Base-by-base conservation (phyloP, 805 yeast species). In the Teunomyces cretensis region DNA sequence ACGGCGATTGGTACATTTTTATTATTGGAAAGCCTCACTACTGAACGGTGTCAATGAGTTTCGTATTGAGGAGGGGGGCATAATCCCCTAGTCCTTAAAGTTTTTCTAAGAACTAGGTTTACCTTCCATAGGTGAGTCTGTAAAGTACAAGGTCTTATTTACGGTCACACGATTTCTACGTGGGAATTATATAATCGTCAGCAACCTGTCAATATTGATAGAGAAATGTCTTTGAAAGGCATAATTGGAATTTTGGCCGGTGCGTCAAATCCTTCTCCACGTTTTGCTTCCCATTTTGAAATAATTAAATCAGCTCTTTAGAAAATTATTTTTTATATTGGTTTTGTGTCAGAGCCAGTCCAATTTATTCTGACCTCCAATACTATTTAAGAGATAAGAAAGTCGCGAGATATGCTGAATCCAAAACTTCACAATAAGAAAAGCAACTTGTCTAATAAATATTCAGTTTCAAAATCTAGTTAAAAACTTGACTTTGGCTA, bases 351-450 rank as follows among this genome's bases (percentile, higher is more conserved):
- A 9, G 19, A 12, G 28, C 22, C 26, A 26, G 12, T 26, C 28
- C 38, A 14, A 7, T 35, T 35, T 14, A 17, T 17, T 35, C 22
- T 24, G 22, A n/a, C 12, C 15, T 22, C 16, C 12, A 14, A 35
- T 35, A 35, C 28, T 35, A 35, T 35, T 22, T 35, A 35, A 35
- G 28, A 17, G 38, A 35, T 35, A 35, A 22, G 38, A 19, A 35
- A 22, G 15, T 35, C 38, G 13, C 38, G 28, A 19, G 22, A 19
- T 35, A 22, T 19, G 11, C 17, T 3, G 16, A 35, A 8, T 13
- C 12, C 12, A 31, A 12, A 15, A 15, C 17, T 31, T 15, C 12
- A 9, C 2, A 3, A 8, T 2, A 31, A 7, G 17, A 31, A 31
- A 31, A 31, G 7, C 12, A 13, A 3, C 6, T 12, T 12, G 17